These are phyloP conservation scores for Capsicum chinense DNA, from an alignment of 257 asterid species.

Conservation along the genomic window DNA sequence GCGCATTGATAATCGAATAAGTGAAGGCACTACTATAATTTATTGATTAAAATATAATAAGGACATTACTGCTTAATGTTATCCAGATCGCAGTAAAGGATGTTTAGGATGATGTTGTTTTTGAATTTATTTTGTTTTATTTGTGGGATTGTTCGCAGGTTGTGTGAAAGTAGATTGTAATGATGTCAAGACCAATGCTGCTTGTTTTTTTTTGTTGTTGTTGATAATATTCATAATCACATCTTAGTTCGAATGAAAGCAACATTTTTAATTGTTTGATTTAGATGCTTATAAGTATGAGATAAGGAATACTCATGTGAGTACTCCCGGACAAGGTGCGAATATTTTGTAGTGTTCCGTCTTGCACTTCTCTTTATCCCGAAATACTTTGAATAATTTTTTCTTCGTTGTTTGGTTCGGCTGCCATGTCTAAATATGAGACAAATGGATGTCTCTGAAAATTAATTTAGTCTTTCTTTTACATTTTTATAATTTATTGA, in stretches of 20 bases:
- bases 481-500: no score
- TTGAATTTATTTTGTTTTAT: not conserved
- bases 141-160: constrained; percentile 42
- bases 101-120: not conserved
- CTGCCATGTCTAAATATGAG: no score
- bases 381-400: no score
- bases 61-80: not conserved
- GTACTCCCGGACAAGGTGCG: no score
- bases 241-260: constrained; percentile 90
- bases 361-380: no score
- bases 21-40: not conserved
- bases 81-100: not conserved
- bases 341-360: no score
- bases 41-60: not conserved
- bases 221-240: constrained; percentile 71
- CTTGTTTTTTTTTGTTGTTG: constrained; percentile 54
- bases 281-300: no score
- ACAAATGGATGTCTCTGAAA: no score
- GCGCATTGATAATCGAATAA: not conserved
- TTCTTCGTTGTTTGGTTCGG: no score
- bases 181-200: constrained; percentile 79
- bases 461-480: no score
- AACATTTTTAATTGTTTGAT: constrained; percentile 34
- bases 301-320: no score
- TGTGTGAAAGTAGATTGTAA: constrained; percentile 45